Evolutionary conservation across 257 asterid genomes (phyloP), one percentile per base, ranked within the genome.

Genomic region (Solanum paucissectum): DNA sequence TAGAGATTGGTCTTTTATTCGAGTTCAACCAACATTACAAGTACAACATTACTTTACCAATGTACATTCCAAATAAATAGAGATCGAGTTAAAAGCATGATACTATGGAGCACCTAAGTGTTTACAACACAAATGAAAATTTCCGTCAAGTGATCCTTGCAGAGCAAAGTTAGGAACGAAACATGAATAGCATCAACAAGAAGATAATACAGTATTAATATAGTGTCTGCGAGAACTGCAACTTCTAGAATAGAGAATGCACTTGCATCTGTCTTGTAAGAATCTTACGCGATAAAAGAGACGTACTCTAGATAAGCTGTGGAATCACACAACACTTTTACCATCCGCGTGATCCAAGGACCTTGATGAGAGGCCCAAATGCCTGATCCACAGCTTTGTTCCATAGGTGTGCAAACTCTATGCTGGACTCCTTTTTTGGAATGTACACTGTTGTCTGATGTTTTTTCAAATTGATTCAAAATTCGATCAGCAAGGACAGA

Each of bases 261-360:
- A 72, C 64, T 44, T 40, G 44, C 66, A 85, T 40, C 34, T 66
- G 87, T 37, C 64, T 68, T 6, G 25, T 71, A 71, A 2, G 88
- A 46, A 71, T 71, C 44, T 86, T 71, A 71, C 83, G 29, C 77
- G 25, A 73, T 40, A 29, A 49, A 12, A 73, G 38, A 73, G 16
- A 77, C 46, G 49, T 40, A 11, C 29, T 36, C 73, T 32, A 33
- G 12, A 27, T 46, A 12, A 27, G 46, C 16, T 64, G n/a, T 16
- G 36, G 44, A 85, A 52, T 44, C 16, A 62, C 73, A 33, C 27
- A 20, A 40, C 68, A 79, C 40, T 77, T 74, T 89, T 91, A 92
- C 94, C 92, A 92, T 86, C 94, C 93, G 23, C 90, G 92, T 64
- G 93, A 89, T 84, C 92, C 90, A 38, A 92, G 92, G 83, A 90